Evolutionary conservation across 306 rosid species (phyloP).

Genomic region (Vigna unguiculata): DNA sequence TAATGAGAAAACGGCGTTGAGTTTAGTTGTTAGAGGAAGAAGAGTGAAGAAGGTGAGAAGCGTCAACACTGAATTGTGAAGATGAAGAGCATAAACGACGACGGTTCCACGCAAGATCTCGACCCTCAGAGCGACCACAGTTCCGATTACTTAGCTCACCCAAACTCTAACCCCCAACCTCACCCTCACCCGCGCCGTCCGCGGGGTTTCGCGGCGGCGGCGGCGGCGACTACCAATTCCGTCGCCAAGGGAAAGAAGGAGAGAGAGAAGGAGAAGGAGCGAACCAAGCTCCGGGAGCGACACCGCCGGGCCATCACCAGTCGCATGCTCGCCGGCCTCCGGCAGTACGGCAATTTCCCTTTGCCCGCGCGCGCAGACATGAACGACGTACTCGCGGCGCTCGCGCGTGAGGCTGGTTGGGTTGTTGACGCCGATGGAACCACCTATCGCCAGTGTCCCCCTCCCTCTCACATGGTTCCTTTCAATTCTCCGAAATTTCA

Average conservation of each 20-base stretch:
- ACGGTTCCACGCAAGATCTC: slow-evolving; percentile 61
- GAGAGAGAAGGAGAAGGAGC: slow-evolving; percentile 94
- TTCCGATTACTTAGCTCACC: slow-evolving; percentile 62
- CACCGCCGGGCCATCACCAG: slow-evolving; percentile 99
- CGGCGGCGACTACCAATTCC: slow-evolving; percentile 40
- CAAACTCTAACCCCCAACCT: slow-evolving; percentile 40
- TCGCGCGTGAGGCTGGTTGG: slow-evolving; percentile 99
- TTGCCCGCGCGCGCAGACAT: slow-evolving; percentile 98
- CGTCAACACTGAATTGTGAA: background rate
- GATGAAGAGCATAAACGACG: slow-evolving; percentile 60
- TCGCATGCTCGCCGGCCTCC: slow-evolving; percentile 95
- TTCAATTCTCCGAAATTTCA: background rate
- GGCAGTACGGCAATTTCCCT: slow-evolving; percentile 94
- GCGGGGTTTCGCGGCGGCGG: slow-evolving; percentile 85
- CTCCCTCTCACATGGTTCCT: slow-evolving; percentile 55
- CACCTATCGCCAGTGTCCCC: slow-evolving; percentile 78
- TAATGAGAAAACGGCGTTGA: slow-evolving; percentile 9
- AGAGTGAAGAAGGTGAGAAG: background rate
- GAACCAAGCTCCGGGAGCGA: slow-evolving; percentile 96
- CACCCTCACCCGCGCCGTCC: slow-evolving; percentile 84
- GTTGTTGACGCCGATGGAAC: slow-evolving; percentile 89
- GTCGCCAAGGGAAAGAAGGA: slow-evolving; percentile 79
- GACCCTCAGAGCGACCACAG: slow-evolving; percentile 75
- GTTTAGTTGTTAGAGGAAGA: background rate
- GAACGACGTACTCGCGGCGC: slow-evolving; percentile 97